Percentiles rank a stretch among this genome's conserved stretches.
These are phyloP conservation scores for Nothopassalora personata DNA, from an alignment of 2,329 filamentous ascomycete genomes.

Conservation along the genomic window DNA sequence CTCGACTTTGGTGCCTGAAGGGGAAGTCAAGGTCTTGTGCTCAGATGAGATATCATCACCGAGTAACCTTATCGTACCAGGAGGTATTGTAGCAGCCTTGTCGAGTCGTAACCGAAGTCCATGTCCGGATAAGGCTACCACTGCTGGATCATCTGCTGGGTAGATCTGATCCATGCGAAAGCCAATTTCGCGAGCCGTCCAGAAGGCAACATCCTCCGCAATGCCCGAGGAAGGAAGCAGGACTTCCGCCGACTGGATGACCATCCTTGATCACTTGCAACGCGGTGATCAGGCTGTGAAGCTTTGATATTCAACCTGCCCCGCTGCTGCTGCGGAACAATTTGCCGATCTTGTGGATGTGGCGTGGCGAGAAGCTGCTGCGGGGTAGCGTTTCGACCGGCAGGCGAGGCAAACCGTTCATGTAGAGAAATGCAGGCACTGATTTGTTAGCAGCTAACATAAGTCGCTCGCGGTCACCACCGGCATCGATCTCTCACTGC, in stretches of 20 bases:
- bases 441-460: too few relatives aligned
- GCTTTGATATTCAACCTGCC: neutral
- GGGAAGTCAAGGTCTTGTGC: neutral
- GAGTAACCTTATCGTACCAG: slow-evolving; percentile 8
- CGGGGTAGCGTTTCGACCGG: too few relatives aligned
- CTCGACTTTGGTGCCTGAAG: slow-evolving; percentile 9
- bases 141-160: slow-evolving; percentile 12
- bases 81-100: slow-evolving; percentile 2
- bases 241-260: slow-evolving; percentile 10
- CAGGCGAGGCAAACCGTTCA: too few relatives aligned
- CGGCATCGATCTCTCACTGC: too few relatives aligned
- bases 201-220: slow-evolving; percentile 13
- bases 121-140: slow-evolving; percentile 10
- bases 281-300: neutral
- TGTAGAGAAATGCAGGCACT: too few relatives aligned
- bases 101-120: slow-evolving; percentile 10
- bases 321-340: too few relatives aligned
- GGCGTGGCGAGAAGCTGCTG: too few relatives aligned
- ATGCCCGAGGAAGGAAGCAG: slow-evolving; percentile 11
- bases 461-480: too few relatives aligned
- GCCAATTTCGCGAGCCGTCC: slow-evolving; percentile 5
- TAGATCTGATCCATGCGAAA: slow-evolving; percentile 17
- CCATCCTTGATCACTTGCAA: neutral
- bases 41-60: neutral
- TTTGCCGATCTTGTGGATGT: too few relatives aligned